These are phyloP conservation scores for Astrothelium macrocarpum DNA, from an alignment of 495 filamentous ascomycete species.

Conservation along the genomic window DNA sequence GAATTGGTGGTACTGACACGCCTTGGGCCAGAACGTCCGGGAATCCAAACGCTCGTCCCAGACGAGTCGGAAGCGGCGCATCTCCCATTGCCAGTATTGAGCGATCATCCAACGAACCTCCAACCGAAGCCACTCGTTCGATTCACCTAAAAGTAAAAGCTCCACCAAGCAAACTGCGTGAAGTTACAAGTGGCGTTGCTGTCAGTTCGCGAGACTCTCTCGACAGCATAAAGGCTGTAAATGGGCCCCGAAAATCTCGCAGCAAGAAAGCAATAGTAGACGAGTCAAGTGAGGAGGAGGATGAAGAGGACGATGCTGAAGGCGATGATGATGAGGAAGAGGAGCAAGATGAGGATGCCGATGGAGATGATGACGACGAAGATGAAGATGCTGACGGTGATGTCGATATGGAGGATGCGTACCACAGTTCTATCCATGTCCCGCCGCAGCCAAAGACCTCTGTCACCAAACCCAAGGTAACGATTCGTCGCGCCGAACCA, in stretches of 20 bases:
- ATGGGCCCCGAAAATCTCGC: conserved; percentile 43
- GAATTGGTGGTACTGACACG: neutral
- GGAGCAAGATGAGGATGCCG: conserved; percentile 18
- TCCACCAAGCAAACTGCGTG: conserved; percentile 68
- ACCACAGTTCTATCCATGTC: conserved; percentile 24
- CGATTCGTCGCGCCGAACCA: conserved; percentile 31
- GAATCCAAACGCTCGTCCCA: neutral
- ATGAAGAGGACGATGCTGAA: conserved; percentile 49
- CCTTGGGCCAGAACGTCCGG: neutral
- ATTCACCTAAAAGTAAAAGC: conserved; percentile 78
- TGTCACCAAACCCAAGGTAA: conserved; percentile 29
- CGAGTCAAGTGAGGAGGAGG: conserved; percentile 45
- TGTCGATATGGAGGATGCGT: conserved; percentile 34
- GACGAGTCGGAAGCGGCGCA: neutral
- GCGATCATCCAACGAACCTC: neutral
- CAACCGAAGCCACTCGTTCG: conserved; percentile 38
- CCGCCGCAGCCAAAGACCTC: conserved; percentile 21
- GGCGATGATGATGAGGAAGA: conserved; percentile 47
- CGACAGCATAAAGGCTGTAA: conserved; percentile 40
- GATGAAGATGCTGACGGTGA: conserved; percentile 42
- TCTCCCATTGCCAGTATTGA: neutral
- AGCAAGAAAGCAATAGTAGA: conserved; percentile 33
- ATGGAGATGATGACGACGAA: conserved; percentile 21
- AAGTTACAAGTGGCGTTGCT: conserved; percentile 49
- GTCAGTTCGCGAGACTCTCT: conserved; percentile 27